A percentile compares a stretch with the other conserved stretches of the same genome.
Conservation (phyloP, 805 yeast genomes). For the Cyberlindnera mississippiensis region DNA sequence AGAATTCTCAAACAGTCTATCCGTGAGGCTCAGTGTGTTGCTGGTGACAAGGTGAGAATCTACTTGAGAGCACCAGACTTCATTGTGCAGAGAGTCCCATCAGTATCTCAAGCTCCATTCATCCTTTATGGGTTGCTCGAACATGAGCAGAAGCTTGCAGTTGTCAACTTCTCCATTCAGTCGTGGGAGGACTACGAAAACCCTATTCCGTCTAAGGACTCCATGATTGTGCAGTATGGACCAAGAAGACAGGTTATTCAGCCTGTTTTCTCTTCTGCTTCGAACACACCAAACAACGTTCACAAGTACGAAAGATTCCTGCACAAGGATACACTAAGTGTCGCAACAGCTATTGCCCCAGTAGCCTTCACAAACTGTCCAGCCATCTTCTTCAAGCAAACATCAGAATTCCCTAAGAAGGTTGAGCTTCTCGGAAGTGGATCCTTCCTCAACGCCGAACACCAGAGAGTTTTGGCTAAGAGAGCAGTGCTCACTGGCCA, state of each 20-base stretch:
- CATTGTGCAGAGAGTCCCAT: slow-evolving; percentile 40
- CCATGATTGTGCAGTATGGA: slow-evolving; percentile 86
- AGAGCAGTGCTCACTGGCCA: slow-evolving; percentile 89
- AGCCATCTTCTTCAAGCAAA: slow-evolving; percentile 70
- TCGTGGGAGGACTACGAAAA: slow-evolving; percentile 88
- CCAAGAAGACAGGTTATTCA: slow-evolving; percentile 79
- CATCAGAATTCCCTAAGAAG: slow-evolving; percentile 40
- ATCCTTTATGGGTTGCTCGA: slow-evolving; percentile 69
- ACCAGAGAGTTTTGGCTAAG: slow-evolving; percentile 79
- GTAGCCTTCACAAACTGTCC: slow-evolving; percentile 81
- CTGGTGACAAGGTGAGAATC: slow-evolving; percentile 65
- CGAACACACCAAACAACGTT: slow-evolving; percentile 77
- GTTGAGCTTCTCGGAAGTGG: slow-evolving; percentile 84
- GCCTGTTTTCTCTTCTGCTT: slow-evolving; percentile 79
- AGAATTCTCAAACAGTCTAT: slow-evolving; percentile 57
- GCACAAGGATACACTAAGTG: slow-evolving; percentile 67
- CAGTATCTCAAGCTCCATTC: slow-evolving; percentile 46
- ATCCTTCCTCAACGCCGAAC: slow-evolving; percentile 81
- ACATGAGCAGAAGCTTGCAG: slow-evolving; percentile 84
- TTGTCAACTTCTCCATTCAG: slow-evolving; percentile 75
- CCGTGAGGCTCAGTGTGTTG: slow-evolving; percentile 41
- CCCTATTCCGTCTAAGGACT: slow-evolving; percentile 81
- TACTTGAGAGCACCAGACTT: slow-evolving; percentile 53
- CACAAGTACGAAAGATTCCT: slow-evolving; percentile 81
- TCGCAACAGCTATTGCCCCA: slow-evolving; percentile 89